Evolutionary conservation across 208 protist species (phyloP).

Genomic region (Trypanosoma grayi): DNA sequence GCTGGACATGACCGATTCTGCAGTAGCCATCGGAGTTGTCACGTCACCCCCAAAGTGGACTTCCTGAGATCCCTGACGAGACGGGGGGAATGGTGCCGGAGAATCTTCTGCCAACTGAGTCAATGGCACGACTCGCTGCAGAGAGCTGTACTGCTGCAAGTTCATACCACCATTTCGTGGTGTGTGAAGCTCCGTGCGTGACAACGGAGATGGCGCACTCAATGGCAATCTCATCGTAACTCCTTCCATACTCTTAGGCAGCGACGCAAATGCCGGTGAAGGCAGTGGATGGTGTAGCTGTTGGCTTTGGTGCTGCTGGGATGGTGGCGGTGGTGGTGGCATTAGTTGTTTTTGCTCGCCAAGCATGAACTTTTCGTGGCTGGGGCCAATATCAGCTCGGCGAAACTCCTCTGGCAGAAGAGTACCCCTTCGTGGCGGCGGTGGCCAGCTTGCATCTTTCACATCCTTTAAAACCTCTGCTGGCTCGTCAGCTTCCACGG

Average conservation of each 20-base stretch:
- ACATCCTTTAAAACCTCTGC: not conserved
- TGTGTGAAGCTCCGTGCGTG: constrained; percentile 6
- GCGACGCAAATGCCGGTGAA: not conserved
- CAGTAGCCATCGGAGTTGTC: not conserved
- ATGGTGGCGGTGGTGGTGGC: not conserved
- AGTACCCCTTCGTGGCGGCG: not conserved
- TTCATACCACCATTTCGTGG: constrained; percentile 5
- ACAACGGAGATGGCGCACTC: not conserved
- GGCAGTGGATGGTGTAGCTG: too few relatives aligned
- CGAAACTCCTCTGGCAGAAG: not conserved
- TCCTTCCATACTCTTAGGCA: not conserved
- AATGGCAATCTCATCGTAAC: not conserved
- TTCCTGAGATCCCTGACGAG: constrained; percentile 6
- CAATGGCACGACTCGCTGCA: not conserved
- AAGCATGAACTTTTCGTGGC: not conserved
- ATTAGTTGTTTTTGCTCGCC: not conserved
- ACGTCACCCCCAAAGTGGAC: not conserved
- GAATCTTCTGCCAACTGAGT: constrained; percentile 3
- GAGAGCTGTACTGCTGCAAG: not conserved
- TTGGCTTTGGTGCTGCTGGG: not conserved
- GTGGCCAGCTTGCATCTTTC: not conserved
- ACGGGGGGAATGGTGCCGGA: constrained; percentile 12
- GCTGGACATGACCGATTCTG: not conserved
- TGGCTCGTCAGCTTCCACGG: not conserved
- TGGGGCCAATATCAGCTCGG: not conserved